These are phyloP conservation scores for Setaria viridis DNA, from an alignment of 202 grass and related monocot species.

Conservation along the genomic window DNA sequence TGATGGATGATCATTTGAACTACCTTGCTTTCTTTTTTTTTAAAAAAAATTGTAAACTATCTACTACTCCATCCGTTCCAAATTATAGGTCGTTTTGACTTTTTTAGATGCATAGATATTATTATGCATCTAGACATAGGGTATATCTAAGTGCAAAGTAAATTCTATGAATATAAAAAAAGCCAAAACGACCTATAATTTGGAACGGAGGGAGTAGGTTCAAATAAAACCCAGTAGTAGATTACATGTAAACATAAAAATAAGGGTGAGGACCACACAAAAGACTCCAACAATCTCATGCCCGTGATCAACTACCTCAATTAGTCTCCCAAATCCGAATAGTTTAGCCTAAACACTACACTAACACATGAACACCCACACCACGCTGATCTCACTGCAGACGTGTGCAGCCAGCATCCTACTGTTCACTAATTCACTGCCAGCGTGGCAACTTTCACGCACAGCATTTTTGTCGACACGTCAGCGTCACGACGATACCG, in stretches of 20 bases:
- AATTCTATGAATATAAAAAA: no score
- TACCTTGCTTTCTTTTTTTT: neutral
- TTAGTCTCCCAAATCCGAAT: conserved; percentile 28
- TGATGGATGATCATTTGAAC: conserved; percentile 38
- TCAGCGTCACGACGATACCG: conserved; percentile 12
- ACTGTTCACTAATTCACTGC: neutral
- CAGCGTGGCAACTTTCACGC: neutral
- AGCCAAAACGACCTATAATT: no score
- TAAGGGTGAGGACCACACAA: conserved; percentile 22
- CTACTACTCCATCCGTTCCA: neutral
- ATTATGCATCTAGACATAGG: no score
- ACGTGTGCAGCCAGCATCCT: conserved; percentile 24
- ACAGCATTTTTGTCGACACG: conserved; percentile 4
- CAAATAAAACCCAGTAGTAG: conserved; percentile 25
- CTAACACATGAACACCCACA: conserved; percentile 8
- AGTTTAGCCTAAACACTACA: conserved; percentile 27
- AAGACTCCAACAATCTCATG: conserved; percentile 28
- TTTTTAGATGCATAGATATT: no score
- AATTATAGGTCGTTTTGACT: no score
- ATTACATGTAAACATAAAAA: conserved; percentile 33
- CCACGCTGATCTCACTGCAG: conserved; percentile 13
- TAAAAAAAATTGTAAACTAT: neutral
- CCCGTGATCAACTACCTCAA: conserved; percentile 63
- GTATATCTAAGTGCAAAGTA: no score
- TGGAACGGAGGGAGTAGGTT: neutral